Base-by-base conservation (phyloP, 2,329 filamentous ascomycete genomes). In the Ceratocystis alfenasii region DNA sequence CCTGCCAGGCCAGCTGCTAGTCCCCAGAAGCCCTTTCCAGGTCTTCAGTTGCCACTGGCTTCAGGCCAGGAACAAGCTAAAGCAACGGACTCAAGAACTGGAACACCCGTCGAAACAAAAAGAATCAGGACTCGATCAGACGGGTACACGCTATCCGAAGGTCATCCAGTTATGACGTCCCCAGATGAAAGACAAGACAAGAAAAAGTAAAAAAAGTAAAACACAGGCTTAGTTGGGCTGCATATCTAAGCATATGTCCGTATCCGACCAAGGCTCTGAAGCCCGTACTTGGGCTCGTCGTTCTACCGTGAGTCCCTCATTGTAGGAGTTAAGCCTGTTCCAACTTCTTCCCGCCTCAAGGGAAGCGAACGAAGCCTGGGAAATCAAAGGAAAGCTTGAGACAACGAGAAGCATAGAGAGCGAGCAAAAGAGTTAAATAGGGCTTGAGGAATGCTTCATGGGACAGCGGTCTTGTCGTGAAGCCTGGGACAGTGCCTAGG, bases 51-150 rank as follows among this genome's bases (percentile, higher is more conserved):
- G 53, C 53, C 53, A 59, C 53, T n/a, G 17, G 28, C 28, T 36
- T 12, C 15, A 25, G 53, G 1, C 53, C 28, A 30, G 53, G 28
- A 59, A 59, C 53, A 59, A n/a, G n/a, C 53, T 33, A 59, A 12
- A 33, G 12, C 25, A 30, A 33, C 7, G 15, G 53, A 30, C n/a
- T 17, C 28, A 30, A 17, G 53, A 59, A 8, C 25, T 59, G 53
- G 53, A 59, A 59, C 53, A 20, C 15, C 53, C 53, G 53, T 59
- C 53, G 53, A 59, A 59, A 20, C 53, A 33, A 30, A 59, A 22
- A 59, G 53, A 59, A 30, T 36, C 53, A 33, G n/a, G 53, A 30
- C 53, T 33, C n/a, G 28, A 33, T 15, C 22, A 10, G 25, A 15
- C 25, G 15, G 48, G 15, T 15, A 25, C 48, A 53, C 25, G 20